Percentiles rank a stretch among this genome's conserved stretches.
These are phyloP conservation scores for Ophiostoma himal-ulmi DNA, from an alignment of 2,329 filamentous ascomycete genomes.

Conservation along the genomic window DNA sequence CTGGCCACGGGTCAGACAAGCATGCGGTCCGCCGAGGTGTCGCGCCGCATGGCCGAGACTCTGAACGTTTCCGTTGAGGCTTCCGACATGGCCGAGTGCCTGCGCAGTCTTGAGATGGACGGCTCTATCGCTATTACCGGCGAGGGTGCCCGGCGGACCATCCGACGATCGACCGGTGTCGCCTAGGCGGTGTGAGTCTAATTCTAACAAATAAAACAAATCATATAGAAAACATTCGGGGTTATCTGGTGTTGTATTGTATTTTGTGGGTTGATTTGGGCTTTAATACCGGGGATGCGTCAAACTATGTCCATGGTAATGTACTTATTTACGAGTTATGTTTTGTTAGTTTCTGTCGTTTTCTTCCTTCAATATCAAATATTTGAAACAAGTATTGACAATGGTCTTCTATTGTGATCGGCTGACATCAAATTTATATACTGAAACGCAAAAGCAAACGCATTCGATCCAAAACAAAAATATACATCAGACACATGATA, in stretches of 20 bases:
- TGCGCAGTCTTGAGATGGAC: constrained; percentile 76
- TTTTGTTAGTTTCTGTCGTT: background rate
- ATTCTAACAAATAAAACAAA: background rate
- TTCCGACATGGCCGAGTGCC: constrained; percentile 74
- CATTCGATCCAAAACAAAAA: background rate
- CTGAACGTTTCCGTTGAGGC: constrained; percentile 66
- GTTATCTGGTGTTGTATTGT: background rate
- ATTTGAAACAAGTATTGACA: background rate
- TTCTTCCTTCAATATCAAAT: background rate
- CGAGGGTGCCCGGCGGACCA: constrained; percentile 74
- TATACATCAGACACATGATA: background rate
- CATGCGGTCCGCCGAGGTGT: constrained; percentile 73
- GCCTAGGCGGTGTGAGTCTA: background rate
- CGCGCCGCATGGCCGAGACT: constrained; percentile 64
- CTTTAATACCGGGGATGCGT: background rate
- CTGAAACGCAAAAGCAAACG: background rate
- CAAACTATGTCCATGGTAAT: background rate
- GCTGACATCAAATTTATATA: background rate
- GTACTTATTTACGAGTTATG: background rate
- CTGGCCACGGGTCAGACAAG: constrained; percentile 57
- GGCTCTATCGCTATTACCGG: constrained; percentile 73
- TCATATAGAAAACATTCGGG: background rate
- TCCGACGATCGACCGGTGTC: constrained; percentile 63
- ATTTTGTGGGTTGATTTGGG: background rate
- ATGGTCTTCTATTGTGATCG: background rate